Base-by-base conservation (phyloP, 2,329 filamentous ascomycete species). In the Neopestalotiopsis rosae region DNA sequence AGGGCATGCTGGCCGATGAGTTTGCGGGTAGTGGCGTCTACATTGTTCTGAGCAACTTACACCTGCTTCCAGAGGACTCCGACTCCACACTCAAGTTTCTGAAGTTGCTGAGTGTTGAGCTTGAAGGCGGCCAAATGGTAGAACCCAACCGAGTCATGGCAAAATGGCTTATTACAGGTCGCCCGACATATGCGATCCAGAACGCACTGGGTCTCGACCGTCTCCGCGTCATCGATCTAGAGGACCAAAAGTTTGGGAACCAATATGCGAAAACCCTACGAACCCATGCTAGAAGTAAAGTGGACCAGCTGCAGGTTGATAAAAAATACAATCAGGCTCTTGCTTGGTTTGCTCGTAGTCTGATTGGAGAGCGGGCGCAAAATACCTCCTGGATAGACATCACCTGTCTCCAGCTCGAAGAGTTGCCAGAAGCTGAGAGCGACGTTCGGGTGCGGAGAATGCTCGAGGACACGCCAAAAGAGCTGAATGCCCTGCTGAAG, bases 351-450 rank as follows among this genome's bases (percentile, higher is more conserved):
- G 80, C 79, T 0, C 81, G 80, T 49, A 83, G 81, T 65, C 72
- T 83, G 2, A 81, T 83, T 5, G 82, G 81, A 0, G 81, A 77
- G 45, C 76, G 82, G 40, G 82, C 82, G 0, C 80, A 82, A 7
- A 83, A 82, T 63, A 82, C 80, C 0, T 81, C 82, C 34, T 83
- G 82, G 82, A 82, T 83, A 34, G 81, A 83, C 32, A 82, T 83
- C 3, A 81, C 81, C 1, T 81, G 79, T 40, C 78, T 82, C 64
- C 81, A 82, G 28, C 77, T 83, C 1, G 74, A 79, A n/a, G 80
- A 81, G 20, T 73, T 83, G 3, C 78, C 81, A 1, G 75, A 77
- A 7, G 74, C 76, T 1, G 76, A 80, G 14, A 80, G 76, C n/a
- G 81, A 83, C 17, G 73, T 83, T 1, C 76, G 75, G 59, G 80